Evolutionary conservation across 768 basidiomycete genomes (phyloP), one percentile per base, ranked within the genome.

Genomic region (Lyophyllum shimeji): DNA sequence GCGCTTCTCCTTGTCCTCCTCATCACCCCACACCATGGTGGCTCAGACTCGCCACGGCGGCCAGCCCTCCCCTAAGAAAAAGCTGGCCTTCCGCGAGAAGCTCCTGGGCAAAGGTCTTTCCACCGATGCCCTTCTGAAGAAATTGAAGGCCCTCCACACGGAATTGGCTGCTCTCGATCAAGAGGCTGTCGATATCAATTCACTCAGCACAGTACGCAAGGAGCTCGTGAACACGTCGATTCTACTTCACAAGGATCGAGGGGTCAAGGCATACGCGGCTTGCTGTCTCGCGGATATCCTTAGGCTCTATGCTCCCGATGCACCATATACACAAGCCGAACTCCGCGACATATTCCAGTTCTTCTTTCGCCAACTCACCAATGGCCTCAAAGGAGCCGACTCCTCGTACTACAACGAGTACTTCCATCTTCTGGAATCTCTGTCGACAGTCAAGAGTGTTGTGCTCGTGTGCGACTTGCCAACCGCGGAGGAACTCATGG

Each of bases 301-400:
- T 56, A 76, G 94, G 42, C 82, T 98, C 37, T 98, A 93, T 69
- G 97, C 97, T 1, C 97, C 97, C 1, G 94, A 98, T 70, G 95
- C 97, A 21, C 97, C 97, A 12, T 98, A 96, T 68, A 95, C 88
- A 13, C 86, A 88, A 48, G 72, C 80, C 46, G 92, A 98, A 69
- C 84, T 98, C 33, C 81, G 91, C 76, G 94, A 97, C 71, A 95
- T 98, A 68, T 99, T 99, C 72, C 86, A 94, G 63, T 98, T 99
- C 79, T 93, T 98, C 81, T 86, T 94, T 68, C 78, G 85, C 33
- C 96, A 97, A 69, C 85, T 99, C 54, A 75, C 80, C 2, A 78
- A 77, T 1, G 87, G 87, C 1, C 84, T 94, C 65, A 88, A 87
- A 60, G 83, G 86, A 37, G 74, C 85, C 0, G 91, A 95, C 53